Evolutionary conservation across 108 stramenopile species (phyloP), one percentile per base, ranked within the genome.

Genomic region (Fistulifera solaris): DNA sequence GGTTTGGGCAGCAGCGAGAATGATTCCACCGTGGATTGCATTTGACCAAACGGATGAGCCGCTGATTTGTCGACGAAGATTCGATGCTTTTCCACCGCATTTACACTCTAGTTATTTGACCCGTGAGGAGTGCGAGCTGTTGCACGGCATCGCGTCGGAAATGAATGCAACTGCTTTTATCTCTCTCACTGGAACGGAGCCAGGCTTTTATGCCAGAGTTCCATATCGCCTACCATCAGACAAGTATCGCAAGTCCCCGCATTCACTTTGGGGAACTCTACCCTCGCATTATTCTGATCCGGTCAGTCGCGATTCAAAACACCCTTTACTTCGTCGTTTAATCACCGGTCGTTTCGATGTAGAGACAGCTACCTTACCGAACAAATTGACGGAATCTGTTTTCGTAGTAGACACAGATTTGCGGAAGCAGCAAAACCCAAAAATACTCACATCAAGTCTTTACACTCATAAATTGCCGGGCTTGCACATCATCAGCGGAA

Each of bases 191-290:
- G 76, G 78, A 21, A 71, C 83, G n/a, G 77, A 85, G 58, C 78
- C 72, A 22, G 35, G 61, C 27, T 86, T 84, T 68, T 92, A 87
- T 59, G 58, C 71, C 2, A 56, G 58, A 19, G 71, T 83, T 23
- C 83, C 84, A 7, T 85, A 83, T 62, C 62, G 80, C 17, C 66
- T 92, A 28, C 80, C 81, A 17, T 61, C 81, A 31, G 61, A 69
- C 5, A 68, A 73, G 27, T 73, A 83, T 45, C 49, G 68, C 42
- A 92, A 92, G 61, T 92, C 90, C 17, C 90, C 90, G 1, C 90
- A 92, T 59, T 73, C 90, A 16, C 67, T 88, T 0, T 92, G 90
- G 90, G 90, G 90, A 28, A 81, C 80, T 4, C 58, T 92, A 16
- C 84, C n/a, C 1, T 67, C 71, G 7, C 31, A 64, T 16, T 82